A percentile compares a stretch with the other conserved stretches of the same genome.
Evolutionary conservation across 108 stramenopile genomes (phyloP).

Genomic region (Stephanodiscus minutulus): DNA sequence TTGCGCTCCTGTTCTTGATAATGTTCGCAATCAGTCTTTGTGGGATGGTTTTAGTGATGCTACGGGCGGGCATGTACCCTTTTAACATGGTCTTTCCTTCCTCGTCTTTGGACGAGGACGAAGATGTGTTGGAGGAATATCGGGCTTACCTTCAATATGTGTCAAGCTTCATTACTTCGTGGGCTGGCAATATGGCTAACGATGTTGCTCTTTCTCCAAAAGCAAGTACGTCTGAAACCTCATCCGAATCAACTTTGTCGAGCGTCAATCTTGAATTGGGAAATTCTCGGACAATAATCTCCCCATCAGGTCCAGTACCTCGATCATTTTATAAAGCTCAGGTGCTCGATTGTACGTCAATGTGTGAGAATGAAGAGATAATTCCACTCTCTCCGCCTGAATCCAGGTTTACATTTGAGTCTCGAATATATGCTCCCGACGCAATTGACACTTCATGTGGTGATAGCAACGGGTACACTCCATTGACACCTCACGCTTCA

Average conservation of each 20-base stretch:
- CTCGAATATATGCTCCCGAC: neutral
- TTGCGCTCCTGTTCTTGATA: neutral
- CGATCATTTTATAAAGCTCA: slow-evolving; percentile 14
- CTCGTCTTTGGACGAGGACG: slow-evolving; percentile 19
- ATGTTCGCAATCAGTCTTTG: neutral
- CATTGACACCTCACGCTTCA: slow-evolving; percentile 26
- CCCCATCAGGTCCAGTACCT: neutral
- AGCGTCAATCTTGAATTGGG: neutral
- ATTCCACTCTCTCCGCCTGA: slow-evolving; percentile 3
- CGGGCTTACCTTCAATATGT: slow-evolving; percentile 35
- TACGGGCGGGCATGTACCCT: slow-evolving; percentile 5
- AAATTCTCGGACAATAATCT: neutral
- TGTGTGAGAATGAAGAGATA: slow-evolving; percentile 17
- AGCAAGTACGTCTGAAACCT: slow-evolving; percentile 5
- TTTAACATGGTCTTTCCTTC: neutral
- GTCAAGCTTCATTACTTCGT: slow-evolving; percentile 32
- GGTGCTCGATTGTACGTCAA: neutral
- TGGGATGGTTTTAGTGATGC: slow-evolving; percentile 1
- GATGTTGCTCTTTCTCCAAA: slow-evolving; percentile 4
- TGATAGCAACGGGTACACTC: slow-evolving; percentile 23
- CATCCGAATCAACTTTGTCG: neutral
- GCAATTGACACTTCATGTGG: neutral
- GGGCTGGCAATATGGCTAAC: slow-evolving; percentile 14
- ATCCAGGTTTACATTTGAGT: slow-evolving; percentile 4
- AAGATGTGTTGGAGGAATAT: slow-evolving; percentile 45